phyloP scores from a whole-genome alignment of 1,284 basidiomycete genomes.

The Ganoderma boninense region DNA sequence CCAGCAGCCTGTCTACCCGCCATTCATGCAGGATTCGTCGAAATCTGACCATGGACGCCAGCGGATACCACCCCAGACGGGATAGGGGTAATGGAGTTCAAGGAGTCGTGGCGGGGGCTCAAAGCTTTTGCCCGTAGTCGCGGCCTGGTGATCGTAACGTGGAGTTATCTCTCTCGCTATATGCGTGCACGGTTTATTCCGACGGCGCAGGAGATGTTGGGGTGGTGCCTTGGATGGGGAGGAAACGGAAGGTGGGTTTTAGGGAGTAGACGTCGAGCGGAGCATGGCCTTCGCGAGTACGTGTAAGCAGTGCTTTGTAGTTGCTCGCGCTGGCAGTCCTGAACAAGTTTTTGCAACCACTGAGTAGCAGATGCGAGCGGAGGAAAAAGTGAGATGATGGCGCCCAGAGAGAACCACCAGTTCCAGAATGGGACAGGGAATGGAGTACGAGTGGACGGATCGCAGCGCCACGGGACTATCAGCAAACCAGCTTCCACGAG shows the following conservation, averaged over 20 bases:
- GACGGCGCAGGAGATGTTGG: not conserved
- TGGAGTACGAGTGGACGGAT: no score
- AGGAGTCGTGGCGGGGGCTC: not conserved
- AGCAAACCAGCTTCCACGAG: no score
- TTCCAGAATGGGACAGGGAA: no score
- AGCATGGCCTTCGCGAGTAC: no score
- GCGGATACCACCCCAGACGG: not conserved
- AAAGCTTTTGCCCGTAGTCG: not conserved
- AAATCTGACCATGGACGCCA: conserved; percentile 1
- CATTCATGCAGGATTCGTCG: not conserved
- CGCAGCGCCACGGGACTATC: no score
- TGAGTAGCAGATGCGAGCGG: no score
- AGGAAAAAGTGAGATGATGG: no score
- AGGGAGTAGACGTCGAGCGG: not conserved
- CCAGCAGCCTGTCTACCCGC: conserved; percentile 9
- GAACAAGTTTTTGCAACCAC: no score
- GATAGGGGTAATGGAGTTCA: not conserved
- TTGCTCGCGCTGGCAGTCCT: no score
- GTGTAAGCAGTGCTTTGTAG: no score
- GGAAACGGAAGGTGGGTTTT: no score
- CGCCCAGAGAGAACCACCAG: no score
- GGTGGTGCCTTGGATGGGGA: not conserved
- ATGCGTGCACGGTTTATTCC: not conserved
- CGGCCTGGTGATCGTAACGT: not conserved
- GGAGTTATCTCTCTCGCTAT: not conserved